Conservation (phyloP, 139 green algal species). For the Micromonas pusilla region DNA sequence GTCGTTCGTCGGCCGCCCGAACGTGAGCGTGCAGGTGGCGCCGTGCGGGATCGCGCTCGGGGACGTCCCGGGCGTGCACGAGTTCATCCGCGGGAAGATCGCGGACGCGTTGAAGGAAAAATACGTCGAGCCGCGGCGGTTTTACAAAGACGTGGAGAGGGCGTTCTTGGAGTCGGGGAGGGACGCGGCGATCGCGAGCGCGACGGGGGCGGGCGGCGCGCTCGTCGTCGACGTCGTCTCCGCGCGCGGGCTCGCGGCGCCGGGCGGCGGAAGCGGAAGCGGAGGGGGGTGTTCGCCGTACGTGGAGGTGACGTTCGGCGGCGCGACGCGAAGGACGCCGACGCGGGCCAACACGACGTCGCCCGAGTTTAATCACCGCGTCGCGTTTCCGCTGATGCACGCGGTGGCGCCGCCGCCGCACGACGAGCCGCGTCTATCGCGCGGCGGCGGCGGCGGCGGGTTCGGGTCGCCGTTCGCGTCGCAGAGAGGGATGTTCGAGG, state of each 20-base stretch:
- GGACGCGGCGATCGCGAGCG: not conserved
- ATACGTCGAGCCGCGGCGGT: slow-evolving; percentile 1
- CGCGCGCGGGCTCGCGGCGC: not conserved
- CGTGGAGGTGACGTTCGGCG: not conserved
- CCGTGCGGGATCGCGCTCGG: not conserved
- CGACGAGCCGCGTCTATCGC: too few species aligned
- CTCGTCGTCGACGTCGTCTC: not conserved
- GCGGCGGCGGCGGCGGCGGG: too few species aligned
- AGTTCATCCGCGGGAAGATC: not conserved
- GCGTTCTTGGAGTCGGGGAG: not conserved
- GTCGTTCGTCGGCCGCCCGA: not conserved
- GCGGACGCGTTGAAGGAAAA: not conserved
- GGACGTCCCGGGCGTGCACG: slow-evolving; percentile 14
- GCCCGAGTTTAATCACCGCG: not conserved
- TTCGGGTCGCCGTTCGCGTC: not conserved
- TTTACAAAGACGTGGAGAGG: not conserved
- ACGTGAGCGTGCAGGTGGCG: not conserved
- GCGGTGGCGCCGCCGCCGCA: too few species aligned
- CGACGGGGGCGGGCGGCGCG: not conserved
- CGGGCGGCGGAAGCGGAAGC: not conserved
- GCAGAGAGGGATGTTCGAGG: not conserved
- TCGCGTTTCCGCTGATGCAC: not conserved
- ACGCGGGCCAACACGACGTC: not conserved
- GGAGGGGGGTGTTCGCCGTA: slow-evolving; percentile 11
- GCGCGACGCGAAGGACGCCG: not conserved